Base-by-base conservation (phyloP, 352 stramenopile species). In the Phytophthora crassamura region DNA sequence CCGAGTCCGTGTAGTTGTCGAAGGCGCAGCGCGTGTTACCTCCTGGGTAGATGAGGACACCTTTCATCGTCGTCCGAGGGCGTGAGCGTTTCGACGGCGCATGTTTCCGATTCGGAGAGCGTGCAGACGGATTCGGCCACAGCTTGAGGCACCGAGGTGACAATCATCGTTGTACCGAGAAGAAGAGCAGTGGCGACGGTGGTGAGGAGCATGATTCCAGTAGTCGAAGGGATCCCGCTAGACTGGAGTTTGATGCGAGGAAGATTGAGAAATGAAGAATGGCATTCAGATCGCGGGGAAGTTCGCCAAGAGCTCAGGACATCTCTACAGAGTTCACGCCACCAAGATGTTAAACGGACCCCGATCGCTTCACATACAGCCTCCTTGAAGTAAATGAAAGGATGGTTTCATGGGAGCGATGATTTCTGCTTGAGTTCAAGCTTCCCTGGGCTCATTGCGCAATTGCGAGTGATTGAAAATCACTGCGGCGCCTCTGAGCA, bases 11-110 rank as follows among this genome's bases (percentile, higher is more conserved):
- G 34, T 75, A 84, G 43, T 75, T 63, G 61, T 88, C 79, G 38
- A 82, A 84, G 8, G 75, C 78, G 32, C 75, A 84, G 50, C 79
- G 79, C 8, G 79, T 84, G 60, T 72, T 75, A 48, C 72, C 75
- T 28, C 75, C 76, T 0, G 79, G 76, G 58, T 80, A 86, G 36
- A 86, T 75, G 40, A 84, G 48, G 5, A 73, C 62, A n/a, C n/a
- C 72, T 82, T 18, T 65, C 72, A 34, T 79, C 73, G 10, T 53
- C 54, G 15, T 53, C 36, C 34, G 60, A 75, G 20, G 59, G 51
- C 14, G 59, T 64, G 48, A 82, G 61, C 6, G 39, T 71, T 22
- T 76, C 71, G 20, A 79, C 35, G 8, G 62, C 40, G 40, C 71
- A 79, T 16, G 63, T 39, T 53, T 76, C 67, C 5, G 59, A 74